phyloP scores from a whole-genome alignment of 2,329 filamentous ascomycete genomes.

The Alternaria burnsii region DNA sequence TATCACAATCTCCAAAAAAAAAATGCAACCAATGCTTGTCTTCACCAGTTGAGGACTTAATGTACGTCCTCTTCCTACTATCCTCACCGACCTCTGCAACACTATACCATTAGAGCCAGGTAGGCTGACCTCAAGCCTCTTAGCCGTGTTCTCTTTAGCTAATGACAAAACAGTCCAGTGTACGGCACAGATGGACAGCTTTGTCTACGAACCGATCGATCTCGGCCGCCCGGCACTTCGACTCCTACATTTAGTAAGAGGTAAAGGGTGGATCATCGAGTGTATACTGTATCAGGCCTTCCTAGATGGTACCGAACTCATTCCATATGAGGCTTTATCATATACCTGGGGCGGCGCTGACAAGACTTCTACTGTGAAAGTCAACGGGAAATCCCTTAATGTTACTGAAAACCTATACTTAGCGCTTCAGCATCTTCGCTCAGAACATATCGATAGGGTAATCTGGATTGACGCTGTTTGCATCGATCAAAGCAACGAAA shows the following conservation, averaged over 20 bases:
- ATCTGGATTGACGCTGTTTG: constrained; percentile 5
- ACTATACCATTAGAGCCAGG: background rate
- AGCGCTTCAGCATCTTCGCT: background rate
- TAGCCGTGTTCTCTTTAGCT: background rate
- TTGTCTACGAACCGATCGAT: background rate
- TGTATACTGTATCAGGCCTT: constrained; percentile 24
- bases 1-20: background rate
- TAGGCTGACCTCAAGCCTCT: background rate
- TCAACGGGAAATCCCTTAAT: rapidly evolving
- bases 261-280: constrained; percentile 3
- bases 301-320: constrained; percentile 5
- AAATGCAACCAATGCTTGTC: background rate
- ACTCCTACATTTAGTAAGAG: background rate
- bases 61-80: background rate
- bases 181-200: background rate
- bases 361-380: background rate
- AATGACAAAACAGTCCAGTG: background rate
- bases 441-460: background rate
- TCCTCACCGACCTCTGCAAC: background rate
- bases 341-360: background rate
- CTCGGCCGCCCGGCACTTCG: background rate
- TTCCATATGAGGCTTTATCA: constrained; percentile 14
- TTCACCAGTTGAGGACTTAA: background rate
- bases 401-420: background rate
- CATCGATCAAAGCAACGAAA: constrained; percentile 34